A percentile compares a stretch with the other conserved stretches of the same genome.
phyloP scores from a whole-genome alignment of 169 alveolate species.

The Plasmodium gallinaceum region DNA sequence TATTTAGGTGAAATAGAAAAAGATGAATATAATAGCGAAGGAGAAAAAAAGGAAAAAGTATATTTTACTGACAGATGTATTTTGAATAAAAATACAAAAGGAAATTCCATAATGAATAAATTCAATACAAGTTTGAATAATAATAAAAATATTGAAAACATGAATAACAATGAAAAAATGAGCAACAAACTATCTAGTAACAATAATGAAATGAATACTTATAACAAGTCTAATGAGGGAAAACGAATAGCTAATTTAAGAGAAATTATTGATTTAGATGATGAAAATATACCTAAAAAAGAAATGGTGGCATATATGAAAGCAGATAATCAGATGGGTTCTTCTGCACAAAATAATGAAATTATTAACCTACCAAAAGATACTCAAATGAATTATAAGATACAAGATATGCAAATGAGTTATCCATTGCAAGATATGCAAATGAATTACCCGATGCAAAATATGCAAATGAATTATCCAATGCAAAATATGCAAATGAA shows the following conservation, averaged over 20 bases:
- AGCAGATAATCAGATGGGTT: not conserved
- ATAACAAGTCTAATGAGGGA: not conserved
- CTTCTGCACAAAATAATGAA: slow-evolving; percentile 15
- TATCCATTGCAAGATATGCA: no score
- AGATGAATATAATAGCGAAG: slow-evolving; percentile 41
- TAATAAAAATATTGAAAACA: slow-evolving; percentile 9
- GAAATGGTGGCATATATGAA: not conserved
- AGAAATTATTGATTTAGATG: not conserved
- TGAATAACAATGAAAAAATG: not conserved
- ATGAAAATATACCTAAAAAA: not conserved
- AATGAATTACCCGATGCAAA: not conserved
- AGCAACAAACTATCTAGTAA: not conserved
- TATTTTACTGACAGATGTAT: slow-evolving; percentile 69
- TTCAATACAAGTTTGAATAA: slow-evolving; percentile 27
- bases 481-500: slow-evolving; percentile 3
- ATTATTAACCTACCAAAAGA: slow-evolving; percentile 35
- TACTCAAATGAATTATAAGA: not conserved
- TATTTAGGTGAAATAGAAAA: slow-evolving; percentile 25
- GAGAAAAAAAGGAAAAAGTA: slow-evolving; percentile 36
- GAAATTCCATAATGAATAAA: slow-evolving; percentile 57
- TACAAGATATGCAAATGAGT: not conserved
- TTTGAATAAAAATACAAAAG: slow-evolving; percentile 23
- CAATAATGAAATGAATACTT: not conserved
- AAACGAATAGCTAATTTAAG: not conserved
- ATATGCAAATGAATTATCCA: not conserved